A percentile compares a stretch with the other conserved stretches of the same genome.
Conservation (phyloP, 139 green algal species). For the Haematococcus sp. region DNA sequence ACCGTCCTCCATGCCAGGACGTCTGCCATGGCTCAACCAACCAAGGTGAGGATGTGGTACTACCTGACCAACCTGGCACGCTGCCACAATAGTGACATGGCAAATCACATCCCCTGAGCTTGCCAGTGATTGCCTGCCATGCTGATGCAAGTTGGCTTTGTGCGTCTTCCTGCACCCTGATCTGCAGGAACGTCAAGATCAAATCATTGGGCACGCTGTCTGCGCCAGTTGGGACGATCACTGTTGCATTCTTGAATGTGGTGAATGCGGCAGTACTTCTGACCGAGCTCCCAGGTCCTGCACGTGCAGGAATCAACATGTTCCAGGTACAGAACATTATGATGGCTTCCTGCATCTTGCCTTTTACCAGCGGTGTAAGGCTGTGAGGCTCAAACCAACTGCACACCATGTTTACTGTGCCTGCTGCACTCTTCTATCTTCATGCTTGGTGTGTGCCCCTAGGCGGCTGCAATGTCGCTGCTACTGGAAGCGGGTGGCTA, state of each 20-base stretch:
- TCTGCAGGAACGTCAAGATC: too few species aligned
- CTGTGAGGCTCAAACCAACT: too few species aligned
- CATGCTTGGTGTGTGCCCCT: too few species aligned
- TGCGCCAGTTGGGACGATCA: conserved; percentile 1
- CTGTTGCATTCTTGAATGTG: conserved; percentile 4
- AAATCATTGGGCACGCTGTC: conserved; percentile 1
- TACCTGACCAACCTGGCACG: neutral
- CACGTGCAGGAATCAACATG: neutral
- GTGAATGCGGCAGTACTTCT: neutral
- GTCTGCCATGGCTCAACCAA: neutral
- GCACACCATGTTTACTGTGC: too few species aligned
- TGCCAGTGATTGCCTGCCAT: too few species aligned
- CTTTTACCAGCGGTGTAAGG: neutral
- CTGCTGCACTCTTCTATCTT: too few species aligned
- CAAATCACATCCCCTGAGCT: too few species aligned
- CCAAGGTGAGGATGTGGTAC: too few species aligned
- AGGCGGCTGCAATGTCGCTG: too few species aligned
- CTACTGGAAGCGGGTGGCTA: neutral
- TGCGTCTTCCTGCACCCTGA: too few species aligned
- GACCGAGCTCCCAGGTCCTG: neutral
- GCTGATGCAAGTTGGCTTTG: too few species aligned
- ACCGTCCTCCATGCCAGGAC: neutral
- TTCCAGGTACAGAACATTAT: neutral
- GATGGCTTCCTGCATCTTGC: neutral
- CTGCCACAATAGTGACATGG: too few species aligned